A percentile compares a stretch with the other conserved stretches of the same genome.
Evolutionary conservation across 2,329 filamentous ascomycete species (phyloP).

Genomic region (Apiospora malaysiana): DNA sequence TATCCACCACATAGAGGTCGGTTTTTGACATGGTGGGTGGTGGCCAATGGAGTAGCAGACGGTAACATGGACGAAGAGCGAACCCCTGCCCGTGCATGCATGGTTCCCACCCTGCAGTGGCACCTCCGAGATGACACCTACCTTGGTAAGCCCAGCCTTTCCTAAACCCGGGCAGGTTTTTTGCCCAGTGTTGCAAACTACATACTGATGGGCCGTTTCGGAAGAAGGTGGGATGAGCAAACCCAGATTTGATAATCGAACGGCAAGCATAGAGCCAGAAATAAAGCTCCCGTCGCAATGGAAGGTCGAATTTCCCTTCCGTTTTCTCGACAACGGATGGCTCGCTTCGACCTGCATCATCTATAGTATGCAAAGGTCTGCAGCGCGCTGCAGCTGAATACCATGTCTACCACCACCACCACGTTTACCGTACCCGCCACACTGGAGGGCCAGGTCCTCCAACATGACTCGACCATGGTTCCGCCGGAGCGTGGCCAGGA

Average conservation of each 20-base stretch:
- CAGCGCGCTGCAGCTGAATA: background rate
- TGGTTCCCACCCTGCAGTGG: background rate
- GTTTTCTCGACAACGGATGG: background rate
- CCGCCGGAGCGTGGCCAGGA: background rate
- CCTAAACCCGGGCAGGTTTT: background rate
- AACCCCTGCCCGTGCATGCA: background rate
- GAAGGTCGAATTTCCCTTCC: background rate
- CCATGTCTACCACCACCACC: slow-evolving; percentile 15
- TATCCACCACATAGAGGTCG: background rate
- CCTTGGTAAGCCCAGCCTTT: background rate
- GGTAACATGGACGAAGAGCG: too few species aligned
- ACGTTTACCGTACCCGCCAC: slow-evolving; percentile 6
- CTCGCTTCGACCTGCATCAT: background rate
- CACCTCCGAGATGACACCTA: background rate
- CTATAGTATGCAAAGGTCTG: background rate
- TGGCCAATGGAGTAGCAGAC: too few species aligned
- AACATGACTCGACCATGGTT: background rate
- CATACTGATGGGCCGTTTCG: background rate
- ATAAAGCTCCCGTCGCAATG: background rate
- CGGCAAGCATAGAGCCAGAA: background rate
- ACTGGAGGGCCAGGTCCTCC: background rate
- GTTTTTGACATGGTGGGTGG: too few species aligned
- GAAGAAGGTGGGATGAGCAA: background rate
- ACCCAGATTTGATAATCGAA: background rate
- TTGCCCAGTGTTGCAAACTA: background rate